phyloP scores from a whole-genome alignment of 2,329 filamentous ascomycete species.

The Trichocomaceae sp. region DNA sequence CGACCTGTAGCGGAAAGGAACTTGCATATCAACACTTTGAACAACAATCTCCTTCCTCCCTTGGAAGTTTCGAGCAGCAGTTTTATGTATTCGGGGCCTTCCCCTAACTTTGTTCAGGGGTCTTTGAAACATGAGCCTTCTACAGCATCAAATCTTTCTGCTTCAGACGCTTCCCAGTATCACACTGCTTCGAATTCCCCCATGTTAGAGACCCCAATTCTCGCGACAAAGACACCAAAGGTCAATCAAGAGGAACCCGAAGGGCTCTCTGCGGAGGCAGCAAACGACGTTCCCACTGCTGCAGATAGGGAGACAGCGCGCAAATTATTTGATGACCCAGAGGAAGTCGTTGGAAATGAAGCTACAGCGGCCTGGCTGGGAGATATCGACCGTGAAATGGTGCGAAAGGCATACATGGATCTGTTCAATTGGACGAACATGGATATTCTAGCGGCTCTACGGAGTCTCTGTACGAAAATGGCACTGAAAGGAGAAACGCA shows the following conservation, averaged over 20 bases:
- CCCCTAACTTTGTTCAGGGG: constrained; percentile 8
- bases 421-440: constrained; percentile 78
- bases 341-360: constrained; percentile 70
- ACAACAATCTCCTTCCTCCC: constrained; percentile 3
- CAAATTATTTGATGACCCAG: constrained; percentile 72
- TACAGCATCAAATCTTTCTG: constrained; percentile 28
- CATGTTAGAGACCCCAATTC: constrained; percentile 9
- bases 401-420: constrained; percentile 79
- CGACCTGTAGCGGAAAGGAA: constrained; percentile 5
- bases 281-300: constrained; percentile 40
- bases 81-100: constrained; percentile 5
- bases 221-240: constrained; percentile 8
- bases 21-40: constrained; percentile 4
- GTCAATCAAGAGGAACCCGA: constrained; percentile 15
- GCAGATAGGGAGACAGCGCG: constrained; percentile 72
- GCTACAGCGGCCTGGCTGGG: constrained; percentile 86
- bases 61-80: constrained; percentile 3
- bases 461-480: constrained; percentile 73
- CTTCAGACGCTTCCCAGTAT: constrained; percentile 39
- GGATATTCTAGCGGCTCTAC: constrained; percentile 71
- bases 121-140: constrained; percentile 19
- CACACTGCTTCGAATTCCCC: constrained; percentile 39
- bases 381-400: constrained; percentile 46
- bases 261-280: constrained; percentile 12
- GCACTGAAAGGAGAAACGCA: constrained; percentile 88